Evolutionary conservation across 257 asterid species (phyloP).

Genomic region (Ehretia macrophylla): DNA sequence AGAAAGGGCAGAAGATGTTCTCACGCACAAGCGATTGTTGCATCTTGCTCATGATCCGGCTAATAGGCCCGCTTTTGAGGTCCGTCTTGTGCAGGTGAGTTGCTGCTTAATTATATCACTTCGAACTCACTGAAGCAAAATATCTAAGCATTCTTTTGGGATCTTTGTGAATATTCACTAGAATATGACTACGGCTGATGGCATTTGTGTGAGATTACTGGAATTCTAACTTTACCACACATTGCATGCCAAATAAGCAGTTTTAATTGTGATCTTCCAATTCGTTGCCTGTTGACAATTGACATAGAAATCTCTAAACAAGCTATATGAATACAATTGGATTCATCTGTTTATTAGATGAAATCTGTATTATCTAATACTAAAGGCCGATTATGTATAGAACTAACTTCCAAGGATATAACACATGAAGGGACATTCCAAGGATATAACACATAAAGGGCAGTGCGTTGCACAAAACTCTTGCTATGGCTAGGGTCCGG

Average conservation of each 20-base stretch:
- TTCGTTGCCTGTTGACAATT: neutral
- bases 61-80: conserved; percentile 88
- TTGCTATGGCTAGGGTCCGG: too few relatives aligned
- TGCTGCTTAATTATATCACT: conserved; percentile 2
- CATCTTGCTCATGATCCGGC: conserved; percentile 83
- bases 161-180: too few relatives aligned
- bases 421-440: too few relatives aligned
- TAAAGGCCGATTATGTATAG: too few relatives aligned
- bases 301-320: neutral
- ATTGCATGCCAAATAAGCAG: neutral
- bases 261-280: neutral
- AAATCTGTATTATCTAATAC: too few relatives aligned
- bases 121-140: neutral
- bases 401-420: too few relatives aligned
- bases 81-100: conserved; percentile 89
- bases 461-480: too few relatives aligned
- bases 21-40: conserved; percentile 76
- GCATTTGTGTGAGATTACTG: neutral
- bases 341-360: neutral
- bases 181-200: too few relatives aligned
- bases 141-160: neutral
- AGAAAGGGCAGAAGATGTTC: conserved; percentile 95
- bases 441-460: too few relatives aligned
- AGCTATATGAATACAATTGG: neutral
- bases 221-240: neutral